Conservation (phyloP, 352 stramenopile genomes). For the Thraustotheca clavata region DNA sequence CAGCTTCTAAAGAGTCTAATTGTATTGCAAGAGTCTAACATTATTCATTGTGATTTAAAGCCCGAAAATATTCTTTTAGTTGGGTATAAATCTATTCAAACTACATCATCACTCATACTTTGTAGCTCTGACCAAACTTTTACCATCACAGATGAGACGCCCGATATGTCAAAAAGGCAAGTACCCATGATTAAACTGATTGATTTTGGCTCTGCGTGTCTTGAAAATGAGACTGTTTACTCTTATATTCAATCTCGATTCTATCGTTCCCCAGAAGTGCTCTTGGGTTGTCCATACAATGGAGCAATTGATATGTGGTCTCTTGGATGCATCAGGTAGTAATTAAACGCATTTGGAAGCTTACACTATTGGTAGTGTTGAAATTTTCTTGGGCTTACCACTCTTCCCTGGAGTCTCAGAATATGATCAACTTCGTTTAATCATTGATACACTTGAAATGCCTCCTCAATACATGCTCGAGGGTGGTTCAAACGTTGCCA, state of each 20-base stretch:
- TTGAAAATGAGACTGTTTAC: slow-evolving; percentile 66
- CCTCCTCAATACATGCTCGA: slow-evolving; percentile 31
- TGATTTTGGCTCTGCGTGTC: slow-evolving; percentile 89
- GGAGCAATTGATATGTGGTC: slow-evolving; percentile 39
- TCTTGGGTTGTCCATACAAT: slow-evolving; percentile 65
- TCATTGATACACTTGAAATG: slow-evolving; percentile 23
- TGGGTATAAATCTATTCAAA: slow-evolving; percentile 28
- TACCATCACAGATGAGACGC: slow-evolving; percentile 68
- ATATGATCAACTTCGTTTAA: slow-evolving; percentile 26
- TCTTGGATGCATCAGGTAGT: slow-evolving; percentile 31
- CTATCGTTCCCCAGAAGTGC: slow-evolving; percentile 87
- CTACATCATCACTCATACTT: not conserved
- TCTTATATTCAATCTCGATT: slow-evolving; percentile 89
- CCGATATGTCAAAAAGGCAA: slow-evolving; percentile 19
- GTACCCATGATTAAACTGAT: slow-evolving; percentile 80
- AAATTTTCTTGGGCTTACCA: slow-evolving; percentile 29
- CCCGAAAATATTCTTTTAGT: slow-evolving; percentile 81
- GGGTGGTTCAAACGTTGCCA: slow-evolving; percentile 32
- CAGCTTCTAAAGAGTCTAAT: slow-evolving; percentile 72
- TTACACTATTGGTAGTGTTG: slow-evolving; percentile 22
- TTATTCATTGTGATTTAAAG: slow-evolving; percentile 92
- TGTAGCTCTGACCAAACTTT: slow-evolving; percentile 33
- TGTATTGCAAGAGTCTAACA: slow-evolving; percentile 35
- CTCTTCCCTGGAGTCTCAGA: slow-evolving; percentile 31
- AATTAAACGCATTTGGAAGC: not conserved